phyloP scores from a whole-genome alignment of 495 filamentous ascomycete genomes.

The Aspergillus diversus region DNA sequence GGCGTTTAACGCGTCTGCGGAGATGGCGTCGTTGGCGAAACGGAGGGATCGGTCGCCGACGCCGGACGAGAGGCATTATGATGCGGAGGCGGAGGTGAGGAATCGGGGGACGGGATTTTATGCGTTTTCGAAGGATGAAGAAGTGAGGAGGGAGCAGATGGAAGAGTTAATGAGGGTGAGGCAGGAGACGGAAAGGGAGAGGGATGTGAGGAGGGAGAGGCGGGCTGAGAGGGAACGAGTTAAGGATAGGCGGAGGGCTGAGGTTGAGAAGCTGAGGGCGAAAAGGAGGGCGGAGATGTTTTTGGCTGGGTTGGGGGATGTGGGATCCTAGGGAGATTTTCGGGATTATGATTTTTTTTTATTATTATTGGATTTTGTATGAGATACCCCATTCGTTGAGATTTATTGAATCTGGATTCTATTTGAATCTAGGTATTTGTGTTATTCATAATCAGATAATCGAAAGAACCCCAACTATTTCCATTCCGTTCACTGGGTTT shows the following conservation, averaged over 20 bases:
- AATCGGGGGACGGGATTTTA: conserved; percentile 92
- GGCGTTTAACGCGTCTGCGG: conserved; percentile 70
- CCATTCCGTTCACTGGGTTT: not conserved
- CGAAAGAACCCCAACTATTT: not conserved
- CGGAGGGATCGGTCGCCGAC: conserved; percentile 75
- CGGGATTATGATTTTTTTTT: not conserved
- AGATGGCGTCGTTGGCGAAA: conserved; percentile 73
- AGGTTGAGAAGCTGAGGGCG: conserved; percentile 62
- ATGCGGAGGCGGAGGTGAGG: conserved; percentile 78
- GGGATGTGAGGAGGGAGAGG: conserved; percentile 54
- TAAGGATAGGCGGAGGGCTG: conserved; percentile 58
- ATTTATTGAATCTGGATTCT: conserved; percentile 4
- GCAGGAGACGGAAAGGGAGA: conserved; percentile 64
- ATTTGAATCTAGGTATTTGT: conserved; percentile 1
- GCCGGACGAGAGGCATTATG: conserved; percentile 79
- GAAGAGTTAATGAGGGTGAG: conserved; percentile 67
- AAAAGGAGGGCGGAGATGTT: conserved; percentile 71
- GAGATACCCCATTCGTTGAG: conserved; percentile 28
- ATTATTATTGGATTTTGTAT: conserved; percentile 4
- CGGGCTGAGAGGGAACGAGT: conserved; percentile 51
- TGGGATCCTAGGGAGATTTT: conserved; percentile 13
- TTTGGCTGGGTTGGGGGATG: conserved; percentile 53
- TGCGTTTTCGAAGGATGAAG: conserved; percentile 74
- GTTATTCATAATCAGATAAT: not conserved
- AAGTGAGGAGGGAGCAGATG: conserved; percentile 73